phyloP scores from a whole-genome alignment of 352 stramenopile genomes.

The Plasmopara muralis region DNA sequence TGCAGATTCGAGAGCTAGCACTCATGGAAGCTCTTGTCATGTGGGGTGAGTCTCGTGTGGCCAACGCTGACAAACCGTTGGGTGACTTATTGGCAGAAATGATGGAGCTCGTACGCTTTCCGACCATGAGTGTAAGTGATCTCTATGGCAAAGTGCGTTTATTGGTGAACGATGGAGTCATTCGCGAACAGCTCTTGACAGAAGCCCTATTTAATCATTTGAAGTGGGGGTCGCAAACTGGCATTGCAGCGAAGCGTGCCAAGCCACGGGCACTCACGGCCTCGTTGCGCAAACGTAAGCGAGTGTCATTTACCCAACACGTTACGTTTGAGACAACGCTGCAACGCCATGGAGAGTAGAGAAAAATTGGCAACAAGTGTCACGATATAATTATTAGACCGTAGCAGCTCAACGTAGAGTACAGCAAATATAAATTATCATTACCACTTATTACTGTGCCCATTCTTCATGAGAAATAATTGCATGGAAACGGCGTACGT shows the following conservation, averaged over 20 bases:
- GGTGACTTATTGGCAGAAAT: slow-evolving; percentile 58
- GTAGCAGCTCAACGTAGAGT: slow-evolving; percentile 8
- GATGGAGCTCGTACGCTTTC: slow-evolving; percentile 81
- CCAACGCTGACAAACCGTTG: slow-evolving; percentile 36
- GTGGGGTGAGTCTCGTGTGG: slow-evolving; percentile 69
- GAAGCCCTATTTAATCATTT: slow-evolving; percentile 84
- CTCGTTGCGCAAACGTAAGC: slow-evolving; percentile 73
- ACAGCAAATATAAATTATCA: slow-evolving; percentile 5
- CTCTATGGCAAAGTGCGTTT: slow-evolving; percentile 81
- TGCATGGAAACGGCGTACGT: no score
- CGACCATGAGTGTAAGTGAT: slow-evolving; percentile 82
- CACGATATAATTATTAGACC: slow-evolving; percentile 21
- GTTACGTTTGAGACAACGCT: slow-evolving; percentile 66
- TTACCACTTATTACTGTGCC: not conserved
- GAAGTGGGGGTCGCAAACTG: slow-evolving; percentile 73
- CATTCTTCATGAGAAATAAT: no score
- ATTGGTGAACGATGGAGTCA: slow-evolving; percentile 56
- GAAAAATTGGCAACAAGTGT: slow-evolving; percentile 11
- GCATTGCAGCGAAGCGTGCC: slow-evolving; percentile 48
- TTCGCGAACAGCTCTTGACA: slow-evolving; percentile 63
- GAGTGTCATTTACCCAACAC: slow-evolving; percentile 84
- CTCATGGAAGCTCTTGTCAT: slow-evolving; percentile 74
- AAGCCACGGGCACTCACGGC: slow-evolving; percentile 56
- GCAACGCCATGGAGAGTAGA: slow-evolving; percentile 15
- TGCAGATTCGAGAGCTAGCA: slow-evolving; percentile 76